phyloP scores from a whole-genome alignment of 2,329 filamentous ascomycete species.

The Byssothecium circinans region DNA sequence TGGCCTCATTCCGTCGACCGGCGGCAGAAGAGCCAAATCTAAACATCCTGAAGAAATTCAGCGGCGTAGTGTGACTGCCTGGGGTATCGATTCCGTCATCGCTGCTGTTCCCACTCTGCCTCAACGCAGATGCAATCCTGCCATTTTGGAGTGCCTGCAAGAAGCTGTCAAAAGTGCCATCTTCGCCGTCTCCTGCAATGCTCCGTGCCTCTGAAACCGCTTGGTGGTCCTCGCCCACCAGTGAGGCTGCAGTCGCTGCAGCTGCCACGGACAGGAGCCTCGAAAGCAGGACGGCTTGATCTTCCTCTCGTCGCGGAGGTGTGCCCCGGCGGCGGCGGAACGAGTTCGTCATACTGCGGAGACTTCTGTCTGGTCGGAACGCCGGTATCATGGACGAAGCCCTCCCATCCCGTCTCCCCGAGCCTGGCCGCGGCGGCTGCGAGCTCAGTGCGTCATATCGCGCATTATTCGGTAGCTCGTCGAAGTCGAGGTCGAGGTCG shows the following conservation, averaged over 20 bases:
- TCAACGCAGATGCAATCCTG: slow-evolving; percentile 58
- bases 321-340: slow-evolving; percentile 55
- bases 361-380: slow-evolving; percentile 30
- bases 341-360: slow-evolving; percentile 48
- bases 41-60: slow-evolving; percentile 71
- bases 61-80: slow-evolving; percentile 53
- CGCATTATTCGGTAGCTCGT: slow-evolving; percentile 29
- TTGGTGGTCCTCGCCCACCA: slow-evolving; percentile 62
- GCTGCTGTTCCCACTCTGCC: slow-evolving; percentile 47
- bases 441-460: slow-evolving; percentile 21
- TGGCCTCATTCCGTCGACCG: slow-evolving; percentile 19
- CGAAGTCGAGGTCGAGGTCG: slow-evolving; percentile 44
- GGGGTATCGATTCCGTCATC: slow-evolving; percentile 42
- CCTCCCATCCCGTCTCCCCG: slow-evolving; percentile 33
- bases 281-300: slow-evolving; percentile 64
- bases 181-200: slow-evolving; percentile 58
- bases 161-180: slow-evolving; percentile 65
- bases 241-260: slow-evolving; percentile 64
- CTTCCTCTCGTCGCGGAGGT: slow-evolving; percentile 57
- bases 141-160: slow-evolving; percentile 64
- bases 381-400: slow-evolving; percentile 42
- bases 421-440: slow-evolving; percentile 22
- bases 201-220: slow-evolving; percentile 59
- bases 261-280: slow-evolving; percentile 65
- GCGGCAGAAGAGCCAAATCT: slow-evolving; percentile 60